Base-by-base conservation (phyloP, 192 early-diverging fungal species). In the Phlyctochytrium bullatum region DNA sequence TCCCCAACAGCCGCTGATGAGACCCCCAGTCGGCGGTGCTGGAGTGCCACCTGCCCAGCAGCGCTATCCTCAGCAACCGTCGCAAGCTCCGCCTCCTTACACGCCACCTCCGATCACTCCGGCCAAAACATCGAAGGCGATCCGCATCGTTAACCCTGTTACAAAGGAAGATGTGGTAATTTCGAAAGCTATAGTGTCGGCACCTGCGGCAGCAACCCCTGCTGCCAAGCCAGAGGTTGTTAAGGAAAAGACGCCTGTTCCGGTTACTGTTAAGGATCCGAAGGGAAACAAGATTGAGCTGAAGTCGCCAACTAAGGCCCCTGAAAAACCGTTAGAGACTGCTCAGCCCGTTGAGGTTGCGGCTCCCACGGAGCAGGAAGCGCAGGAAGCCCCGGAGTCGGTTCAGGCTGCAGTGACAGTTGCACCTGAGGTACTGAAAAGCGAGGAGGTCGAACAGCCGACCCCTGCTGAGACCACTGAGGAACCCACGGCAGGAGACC, bases 141-240 rank as follows among this genome's bases (percentile, higher is more conserved):
- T 93, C 69, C 80, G 83, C 54, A 93, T 93, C 71, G 86, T 90
- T 65, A 85, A 90, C 62, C 91, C 91, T 0, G 77, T 82, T 1
- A 90, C 89, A 47, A 87, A 83, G 71, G 79, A 89, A 65, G 84
- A 88, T 20, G 72, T 66, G n/a, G 68, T 70, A 28, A 68, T 56
- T 2, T 67, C 75, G 36, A 77, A 81, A 65, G 75, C 74, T 0
- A 76, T 75, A 0, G 73, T 73, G 52, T 73, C 73, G 17, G 76
- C 80, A 0, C 68, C 76, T 24, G 71, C 54, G 27, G 27, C 16
- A 24, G 27, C 54, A 10, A 25, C 54, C 20, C 20, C 54, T 10
- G 54, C 27, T 27, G 25, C 54, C 6, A 10, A 6, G 12, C 27
- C 54, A 6, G 54, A 57, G 20, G 14, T 25, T 28, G 27, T 28